Conservation (phyloP, 129 eudicot species). For the Flaveria sonorensis region DNA sequence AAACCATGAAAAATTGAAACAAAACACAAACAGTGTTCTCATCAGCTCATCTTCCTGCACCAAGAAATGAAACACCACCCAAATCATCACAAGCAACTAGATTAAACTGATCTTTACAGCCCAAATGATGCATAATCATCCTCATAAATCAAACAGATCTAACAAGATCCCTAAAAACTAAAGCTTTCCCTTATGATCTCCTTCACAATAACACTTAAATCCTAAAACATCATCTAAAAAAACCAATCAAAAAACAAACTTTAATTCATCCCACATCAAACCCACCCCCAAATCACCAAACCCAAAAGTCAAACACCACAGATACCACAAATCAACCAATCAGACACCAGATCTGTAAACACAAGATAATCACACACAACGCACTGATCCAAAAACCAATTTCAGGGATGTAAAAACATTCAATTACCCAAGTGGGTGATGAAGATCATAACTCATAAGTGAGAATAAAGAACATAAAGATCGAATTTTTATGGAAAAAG, state of each 20-base stretch:
- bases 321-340: constrained; percentile 3
- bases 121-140: background rate
- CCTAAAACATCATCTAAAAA: background rate
- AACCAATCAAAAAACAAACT: background rate
- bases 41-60: background rate
- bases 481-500: background rate
- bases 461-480: background rate
- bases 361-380: background rate
- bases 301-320: constrained; percentile 30
- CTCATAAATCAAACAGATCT: constrained; percentile 18
- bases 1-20: background rate
- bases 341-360: constrained; percentile 31
- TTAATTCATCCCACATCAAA: background rate
- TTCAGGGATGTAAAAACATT: background rate
- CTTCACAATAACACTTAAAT: constrained; percentile 15
- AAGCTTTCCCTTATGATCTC: background rate
- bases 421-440: background rate
- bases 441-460: background rate
- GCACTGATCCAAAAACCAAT: background rate
- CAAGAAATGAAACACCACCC: background rate
- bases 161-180: background rate
- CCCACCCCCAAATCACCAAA: background rate
- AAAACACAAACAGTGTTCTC: background rate
- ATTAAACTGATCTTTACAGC: background rate
- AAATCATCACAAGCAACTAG: background rate